Base-by-base conservation (phyloP, 805 yeast genomes). In the Kockiozyma suomiensis region DNA sequence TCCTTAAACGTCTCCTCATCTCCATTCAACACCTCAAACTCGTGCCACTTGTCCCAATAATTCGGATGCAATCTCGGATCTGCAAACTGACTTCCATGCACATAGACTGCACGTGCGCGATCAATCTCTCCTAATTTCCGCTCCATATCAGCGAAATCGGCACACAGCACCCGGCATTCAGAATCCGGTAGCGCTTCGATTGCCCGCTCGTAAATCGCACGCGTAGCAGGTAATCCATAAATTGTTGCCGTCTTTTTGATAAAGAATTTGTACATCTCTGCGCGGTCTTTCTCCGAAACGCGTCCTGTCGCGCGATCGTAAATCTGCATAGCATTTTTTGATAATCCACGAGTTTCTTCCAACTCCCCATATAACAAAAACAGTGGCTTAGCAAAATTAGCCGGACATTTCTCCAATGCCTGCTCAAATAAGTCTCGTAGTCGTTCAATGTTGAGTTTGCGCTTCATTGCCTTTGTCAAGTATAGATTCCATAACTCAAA, bases 401-500 rank as follows among this genome's bases (percentile, higher is more conserved):
- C 51, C 0, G 88, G 87, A 63, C 88, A 78, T 0, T 71, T 75
- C 3, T 75, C 76, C 3, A 88, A 66, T 4, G 90, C 81, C 46
- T 84, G 83, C 50, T 90, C 96, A 74, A 88, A 91, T 15, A 87
- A 68, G 58, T 88, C 96, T 38, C 96, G 75, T 4, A 88, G 73
- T 62, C 86, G 73, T 64, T 86, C 90, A 1, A 75, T 23, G 1
- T 77, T 72, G 10, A 74, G 65, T 13, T 71, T 66, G 33, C 74
- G 68, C 53, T 70, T 67, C 2, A 85, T 64, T 0, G 83, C 79
- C 56, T 81, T 83, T 0, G 80, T 72, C 33, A 91, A 70, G 70
- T 90, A 92, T 8, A 81, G 74, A 54, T 80, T 82, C 92, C 93
- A 90, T 17, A 91, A 77, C 66, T 89, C 89, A 67, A 80, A 85